phyloP scores from a whole-genome alignment of 75 land plant genomes.

The Pinus tabuliformis region DNA sequence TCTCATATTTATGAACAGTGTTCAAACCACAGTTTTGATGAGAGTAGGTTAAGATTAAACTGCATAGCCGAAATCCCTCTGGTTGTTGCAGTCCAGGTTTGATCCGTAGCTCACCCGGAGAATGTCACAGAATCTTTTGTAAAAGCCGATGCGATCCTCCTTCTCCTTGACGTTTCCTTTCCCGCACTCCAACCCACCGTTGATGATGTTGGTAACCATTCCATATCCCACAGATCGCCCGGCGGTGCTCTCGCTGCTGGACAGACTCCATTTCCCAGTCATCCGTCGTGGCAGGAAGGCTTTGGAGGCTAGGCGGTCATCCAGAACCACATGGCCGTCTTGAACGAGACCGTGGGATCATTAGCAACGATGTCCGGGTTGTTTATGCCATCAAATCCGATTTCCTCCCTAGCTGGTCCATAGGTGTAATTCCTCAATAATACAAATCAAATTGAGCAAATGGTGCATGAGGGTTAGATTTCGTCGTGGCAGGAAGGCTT shows the following conservation, averaged over 20 bases:
- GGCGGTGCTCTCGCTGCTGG: constrained; percentile 28
- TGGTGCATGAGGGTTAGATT: too few species aligned
- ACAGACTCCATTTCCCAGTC: constrained; percentile 57
- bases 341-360: constrained; percentile 22
- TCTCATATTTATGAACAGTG: too few species aligned
- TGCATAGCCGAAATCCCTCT: constrained; percentile 8
- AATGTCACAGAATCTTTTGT: constrained; percentile 46
- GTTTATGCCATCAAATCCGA: constrained; percentile 24
- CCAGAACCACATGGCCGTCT: constrained; percentile 50
- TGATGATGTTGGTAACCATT: constrained; percentile 63
- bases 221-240: constrained; percentile 61
- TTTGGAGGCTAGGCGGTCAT: constrained; percentile 33
- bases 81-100: constrained; percentile 46
- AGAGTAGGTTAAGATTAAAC: too few species aligned
- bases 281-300: constrained; percentile 61
- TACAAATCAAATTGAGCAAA: too few species aligned
- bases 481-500: too few species aligned
- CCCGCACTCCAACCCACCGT: constrained; percentile 67
- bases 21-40: too few species aligned
- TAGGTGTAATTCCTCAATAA: constrained; percentile 29
- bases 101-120: constrained; percentile 32
- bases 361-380: constrained; percentile 24
- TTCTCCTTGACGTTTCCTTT: constrained; percentile 18
- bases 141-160: constrained; percentile 42
- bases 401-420: constrained; percentile 10